These are phyloP conservation scores for Prunus yedoensis DNA, from an alignment of 331 rosid genomes.

Conservation along the genomic window DNA sequence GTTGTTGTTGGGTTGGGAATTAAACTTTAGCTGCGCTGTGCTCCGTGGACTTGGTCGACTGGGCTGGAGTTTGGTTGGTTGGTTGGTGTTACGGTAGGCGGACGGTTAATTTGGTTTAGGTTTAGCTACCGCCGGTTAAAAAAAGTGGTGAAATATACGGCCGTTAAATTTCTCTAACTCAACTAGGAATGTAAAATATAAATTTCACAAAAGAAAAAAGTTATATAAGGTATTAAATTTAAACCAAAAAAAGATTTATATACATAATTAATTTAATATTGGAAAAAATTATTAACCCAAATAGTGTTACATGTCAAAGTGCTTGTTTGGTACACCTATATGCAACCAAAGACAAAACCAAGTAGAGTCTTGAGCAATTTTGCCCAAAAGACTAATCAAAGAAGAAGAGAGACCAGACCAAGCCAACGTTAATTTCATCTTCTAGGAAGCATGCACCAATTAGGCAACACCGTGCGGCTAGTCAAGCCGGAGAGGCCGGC, in stretches of 20 bases:
- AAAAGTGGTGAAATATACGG: neutral
- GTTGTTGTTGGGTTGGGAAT: conserved; percentile 23
- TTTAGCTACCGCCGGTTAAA: neutral
- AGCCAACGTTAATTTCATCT: neutral
- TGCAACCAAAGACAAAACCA: no score
- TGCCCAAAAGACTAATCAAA: no score
- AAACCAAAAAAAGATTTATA: no score
- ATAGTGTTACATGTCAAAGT: no score
- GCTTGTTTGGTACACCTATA: no score
- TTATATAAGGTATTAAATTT: no score
- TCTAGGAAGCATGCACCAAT: neutral
- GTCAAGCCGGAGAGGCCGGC: neutral
- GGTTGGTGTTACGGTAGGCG: neutral
- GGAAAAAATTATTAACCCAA: no score
- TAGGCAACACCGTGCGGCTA: conserved; percentile 3
- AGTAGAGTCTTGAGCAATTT: no score
- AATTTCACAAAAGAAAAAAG: neutral
- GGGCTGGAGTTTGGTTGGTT: neutral
- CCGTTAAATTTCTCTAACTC: no score
- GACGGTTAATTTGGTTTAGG: conserved; percentile 36
- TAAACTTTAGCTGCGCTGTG: neutral
- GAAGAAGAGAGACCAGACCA: neutral
- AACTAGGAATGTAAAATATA: neutral
- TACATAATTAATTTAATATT: no score
- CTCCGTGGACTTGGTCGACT: conserved; percentile 4